Base-by-base conservation (phyloP, 768 basidiomycete genomes). In the Suillus subluteus region DNA sequence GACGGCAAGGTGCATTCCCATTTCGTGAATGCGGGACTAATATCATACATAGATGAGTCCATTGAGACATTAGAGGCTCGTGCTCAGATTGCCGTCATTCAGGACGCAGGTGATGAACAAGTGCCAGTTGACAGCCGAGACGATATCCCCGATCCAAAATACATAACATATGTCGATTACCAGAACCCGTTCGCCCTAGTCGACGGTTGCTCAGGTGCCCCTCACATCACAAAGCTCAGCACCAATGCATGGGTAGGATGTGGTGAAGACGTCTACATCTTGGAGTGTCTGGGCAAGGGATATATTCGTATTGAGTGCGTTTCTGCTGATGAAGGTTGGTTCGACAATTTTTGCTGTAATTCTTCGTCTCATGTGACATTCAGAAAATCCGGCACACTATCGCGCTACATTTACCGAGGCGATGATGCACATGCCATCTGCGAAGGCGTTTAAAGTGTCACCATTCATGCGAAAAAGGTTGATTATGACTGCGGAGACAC, bases 181-280 rank as follows among this genome's bases (percentile, higher is more conserved):
- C 88, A 91, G 5, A 82, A 95, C 70, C 91, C 93, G 0, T 91
- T 93, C 67, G 79, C 83, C 12, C 77, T 91, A 58, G 81, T 85
- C 6, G 78, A 82, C 38, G 71, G 82, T 43, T 81, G 80, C 26
- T 84, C 84, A 4, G 87, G 86, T 15, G 80, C 81, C 35, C 85
- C 89, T 15, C 85, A 89, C 69, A 80, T 92, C 21, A 68, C 77
- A 23, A 76, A 75, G 30, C 66, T 91, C 48, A 94, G 88, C 68
- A 77, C 72, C 23, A 82, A 86, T 69, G 86, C 91, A 6, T 95
- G 95, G 95, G 90, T 97, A 9, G 87, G 87, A 3, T 94, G 92
- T 71, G 92, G 94, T 8, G 80, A 82, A 4, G 83, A 88, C 43
- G 75, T 87, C 18, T 92, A 90, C 75, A 85, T 96, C 9, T 81